These are phyloP conservation scores for Phlebiopsis gigantea DNA, from an alignment of 768 basidiomycete genomes.

Conservation along the genomic window DNA sequence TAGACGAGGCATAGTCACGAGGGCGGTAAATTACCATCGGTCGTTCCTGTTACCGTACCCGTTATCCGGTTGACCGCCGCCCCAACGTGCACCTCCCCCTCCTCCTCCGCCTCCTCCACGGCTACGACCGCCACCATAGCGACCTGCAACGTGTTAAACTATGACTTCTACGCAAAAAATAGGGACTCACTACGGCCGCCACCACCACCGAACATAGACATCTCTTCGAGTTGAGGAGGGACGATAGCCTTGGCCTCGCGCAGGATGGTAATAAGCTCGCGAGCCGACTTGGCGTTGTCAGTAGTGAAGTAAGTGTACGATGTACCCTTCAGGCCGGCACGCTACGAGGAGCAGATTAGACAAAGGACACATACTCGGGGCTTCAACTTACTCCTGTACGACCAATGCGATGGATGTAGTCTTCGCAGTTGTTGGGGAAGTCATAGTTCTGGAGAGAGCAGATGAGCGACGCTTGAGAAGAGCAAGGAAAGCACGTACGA, in stretches of 20 bases:
- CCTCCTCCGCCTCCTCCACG: conserved; percentile 39
- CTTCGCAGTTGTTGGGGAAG: conserved; percentile 97
- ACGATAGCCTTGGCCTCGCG: conserved; percentile 82
- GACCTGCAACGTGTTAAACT: conserved; percentile 38
- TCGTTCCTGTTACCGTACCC: conserved; percentile 32
- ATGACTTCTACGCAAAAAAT: not conserved
- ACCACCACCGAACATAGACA: conserved; percentile 82
- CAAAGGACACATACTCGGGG: not conserved
- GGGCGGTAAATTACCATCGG: conserved; percentile 25
- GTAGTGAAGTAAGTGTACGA: conserved; percentile 97
- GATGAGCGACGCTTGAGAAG: not conserved
- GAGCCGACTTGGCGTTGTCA: conserved; percentile 91
- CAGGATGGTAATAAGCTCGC: conserved; percentile 84
- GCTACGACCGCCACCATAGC: conserved; percentile 47
- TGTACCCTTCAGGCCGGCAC: conserved; percentile 86
- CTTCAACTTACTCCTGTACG: conserved; percentile 74
- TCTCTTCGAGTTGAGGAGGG: conserved; percentile 89
- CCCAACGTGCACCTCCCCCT: conserved; percentile 35
- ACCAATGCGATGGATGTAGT: conserved; percentile 98
- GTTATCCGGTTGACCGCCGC: conserved; percentile 37
- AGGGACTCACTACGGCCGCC: conserved; percentile 60
- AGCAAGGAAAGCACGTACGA: conserved; percentile 51
- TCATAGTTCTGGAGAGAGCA: conserved; percentile 71
- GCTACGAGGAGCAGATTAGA: conserved; percentile 36
- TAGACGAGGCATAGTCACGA: not conserved